Percentiles rank a stretch among this genome's conserved stretches.
These are phyloP conservation scores for Cytospora mali DNA, from an alignment of 2,329 filamentous ascomycete species.

Conservation along the genomic window DNA sequence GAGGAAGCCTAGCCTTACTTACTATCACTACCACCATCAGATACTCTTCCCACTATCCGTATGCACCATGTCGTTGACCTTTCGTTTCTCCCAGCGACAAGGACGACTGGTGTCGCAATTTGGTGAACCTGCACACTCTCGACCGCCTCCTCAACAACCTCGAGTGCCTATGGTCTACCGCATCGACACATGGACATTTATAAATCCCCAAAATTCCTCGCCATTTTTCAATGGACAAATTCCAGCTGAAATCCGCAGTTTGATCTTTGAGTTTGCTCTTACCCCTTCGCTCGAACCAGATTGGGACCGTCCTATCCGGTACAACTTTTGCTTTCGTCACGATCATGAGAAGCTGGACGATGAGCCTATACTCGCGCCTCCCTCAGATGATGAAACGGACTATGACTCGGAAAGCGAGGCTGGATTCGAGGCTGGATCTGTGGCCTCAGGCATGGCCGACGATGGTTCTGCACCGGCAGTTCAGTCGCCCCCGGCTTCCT, in stretches of 20 bases:
- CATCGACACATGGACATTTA: constrained; percentile 1
- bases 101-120: too few species aligned
- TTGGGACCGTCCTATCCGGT: not conserved
- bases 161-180: constrained; percentile 4
- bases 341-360: constrained; percentile 16
- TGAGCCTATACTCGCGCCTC: not conserved
- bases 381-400: not conserved
- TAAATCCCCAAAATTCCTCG: constrained; percentile 1
- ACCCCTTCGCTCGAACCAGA: constrained; percentile 4
- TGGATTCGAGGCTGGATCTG: too few species aligned
- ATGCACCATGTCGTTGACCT: not conserved
- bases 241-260: constrained; percentile 9
- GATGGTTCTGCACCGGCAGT: constrained; percentile 3
- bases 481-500: not conserved
- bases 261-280: constrained; percentile 7
- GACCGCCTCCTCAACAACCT: not conserved
- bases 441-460: too few species aligned
- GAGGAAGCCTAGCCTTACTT: too few species aligned
- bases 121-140: not conserved
- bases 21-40: not conserved
- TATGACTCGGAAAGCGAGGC: not conserved
- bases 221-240: constrained; percentile 11
- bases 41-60: not conserved
- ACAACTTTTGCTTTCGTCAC: constrained; percentile 6
- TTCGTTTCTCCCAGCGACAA: not conserved